phyloP scores from a whole-genome alignment of 2,329 filamentous ascomycete genomes.

The Fusarium xyrophilum region DNA sequence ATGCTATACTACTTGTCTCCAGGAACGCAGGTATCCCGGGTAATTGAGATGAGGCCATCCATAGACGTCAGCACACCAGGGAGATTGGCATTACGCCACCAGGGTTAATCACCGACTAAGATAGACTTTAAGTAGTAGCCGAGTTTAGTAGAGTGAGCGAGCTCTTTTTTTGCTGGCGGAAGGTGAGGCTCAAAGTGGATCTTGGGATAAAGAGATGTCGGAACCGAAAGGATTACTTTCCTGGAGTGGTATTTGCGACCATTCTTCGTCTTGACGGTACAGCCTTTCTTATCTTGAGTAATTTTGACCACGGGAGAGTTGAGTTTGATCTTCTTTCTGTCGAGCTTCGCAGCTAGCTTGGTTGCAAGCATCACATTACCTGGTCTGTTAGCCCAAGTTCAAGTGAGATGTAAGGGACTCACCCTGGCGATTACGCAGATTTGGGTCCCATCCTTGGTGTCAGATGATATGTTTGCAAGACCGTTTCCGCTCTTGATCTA shows the following conservation, averaged over 20 bases:
- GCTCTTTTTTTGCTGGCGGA: neutral
- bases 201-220: neutral
- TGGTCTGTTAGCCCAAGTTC: neutral
- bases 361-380: neutral
- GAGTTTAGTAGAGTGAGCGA: accelerated
- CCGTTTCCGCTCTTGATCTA: conserved; percentile 24
- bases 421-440: conserved; percentile 26
- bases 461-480: conserved; percentile 8
- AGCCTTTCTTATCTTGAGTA: neutral
- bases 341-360: neutral
- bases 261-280: neutral
- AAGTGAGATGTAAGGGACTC: neutral
- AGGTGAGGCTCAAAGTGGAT: neutral
- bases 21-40: neutral
- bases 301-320: neutral
- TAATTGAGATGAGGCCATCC: neutral
- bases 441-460: conserved; percentile 13
- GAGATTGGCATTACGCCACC: neutral
- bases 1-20: neutral
- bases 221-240: neutral
- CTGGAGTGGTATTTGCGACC: neutral
- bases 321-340: neutral
- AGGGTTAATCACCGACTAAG: neutral
- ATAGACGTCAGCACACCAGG: neutral
- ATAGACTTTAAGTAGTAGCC: neutral